Conservation (phyloP, 805 yeast genomes). For the Cyberlindnera mississippiensis region DNA sequence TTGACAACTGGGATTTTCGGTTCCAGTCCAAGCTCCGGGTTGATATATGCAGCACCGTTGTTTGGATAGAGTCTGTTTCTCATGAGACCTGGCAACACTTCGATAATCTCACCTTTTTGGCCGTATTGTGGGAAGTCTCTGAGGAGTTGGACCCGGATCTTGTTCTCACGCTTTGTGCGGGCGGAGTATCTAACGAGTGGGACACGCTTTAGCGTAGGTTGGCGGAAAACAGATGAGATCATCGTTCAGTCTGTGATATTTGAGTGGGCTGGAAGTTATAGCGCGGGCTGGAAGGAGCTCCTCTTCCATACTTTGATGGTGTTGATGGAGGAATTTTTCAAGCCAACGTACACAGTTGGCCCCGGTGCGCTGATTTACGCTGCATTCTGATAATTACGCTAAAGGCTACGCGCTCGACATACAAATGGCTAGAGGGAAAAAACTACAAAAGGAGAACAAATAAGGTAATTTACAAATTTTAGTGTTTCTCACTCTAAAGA, state of each 20-base stretch:
- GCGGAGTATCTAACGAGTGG: slow-evolving; percentile 42
- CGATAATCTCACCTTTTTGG: slow-evolving; percentile 63
- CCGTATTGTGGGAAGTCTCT: slow-evolving; percentile 64
- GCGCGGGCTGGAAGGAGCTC: not conserved
- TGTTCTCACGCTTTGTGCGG: slow-evolving; percentile 45
- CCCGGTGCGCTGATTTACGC: not conserved
- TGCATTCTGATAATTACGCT: not conserved
- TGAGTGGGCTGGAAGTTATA: not conserved
- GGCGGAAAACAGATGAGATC: slow-evolving; percentile 10
- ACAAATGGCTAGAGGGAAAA: too few relatives aligned
- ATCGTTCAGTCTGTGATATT: not conserved
- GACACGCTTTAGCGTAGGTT: slow-evolving; percentile 18
- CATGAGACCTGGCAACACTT: slow-evolving; percentile 79
- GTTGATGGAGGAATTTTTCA: slow-evolving; percentile 2
- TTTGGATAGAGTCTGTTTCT: slow-evolving; percentile 66
- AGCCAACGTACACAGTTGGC: not conserved
- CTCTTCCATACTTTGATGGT: not conserved
- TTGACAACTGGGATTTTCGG: slow-evolving; percentile 28
- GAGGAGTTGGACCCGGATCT: slow-evolving; percentile 71
- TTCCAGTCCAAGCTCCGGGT: slow-evolving; percentile 24
- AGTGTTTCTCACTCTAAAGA: slow-evolving; percentile 17
- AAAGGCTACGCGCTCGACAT: not conserved
- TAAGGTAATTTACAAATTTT: too few relatives aligned
- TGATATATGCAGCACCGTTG: slow-evolving; percentile 72
- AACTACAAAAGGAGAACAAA: too few relatives aligned